These are phyloP conservation scores for Collariella sp. DNA, from an alignment of 495 filamentous ascomycete genomes.

Conservation along the genomic window DNA sequence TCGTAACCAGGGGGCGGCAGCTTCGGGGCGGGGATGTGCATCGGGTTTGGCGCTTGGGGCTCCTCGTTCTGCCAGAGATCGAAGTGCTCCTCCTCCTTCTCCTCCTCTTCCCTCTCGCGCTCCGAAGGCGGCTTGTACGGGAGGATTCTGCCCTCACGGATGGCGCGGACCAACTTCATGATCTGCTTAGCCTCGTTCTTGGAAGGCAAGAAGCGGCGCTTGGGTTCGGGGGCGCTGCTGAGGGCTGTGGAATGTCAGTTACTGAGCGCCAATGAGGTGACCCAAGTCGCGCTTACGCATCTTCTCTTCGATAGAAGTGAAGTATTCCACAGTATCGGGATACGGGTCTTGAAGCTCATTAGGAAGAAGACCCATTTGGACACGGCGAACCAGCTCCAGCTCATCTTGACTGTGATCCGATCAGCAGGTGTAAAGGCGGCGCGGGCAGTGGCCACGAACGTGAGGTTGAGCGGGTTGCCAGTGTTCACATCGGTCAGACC, in stretches of 20 bases:
- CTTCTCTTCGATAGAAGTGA: conserved; percentile 77
- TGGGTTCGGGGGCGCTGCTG: conserved; percentile 89
- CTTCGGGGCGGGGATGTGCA: conserved; percentile 96
- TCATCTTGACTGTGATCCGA: conserved; percentile 57
- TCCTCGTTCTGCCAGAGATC: conserved; percentile 93
- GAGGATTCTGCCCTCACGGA: conserved; percentile 85
- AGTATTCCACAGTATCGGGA: conserved; percentile 85
- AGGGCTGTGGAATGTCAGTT: conserved; percentile 40
- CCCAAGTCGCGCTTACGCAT: conserved; percentile 51
- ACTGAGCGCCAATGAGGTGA: not conserved
- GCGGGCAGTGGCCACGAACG: not conserved
- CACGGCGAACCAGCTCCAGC: conserved; percentile 75
- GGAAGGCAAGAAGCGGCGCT: conserved; percentile 92
- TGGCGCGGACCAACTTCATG: conserved; percentile 97
- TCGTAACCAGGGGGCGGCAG: conserved; percentile 90
- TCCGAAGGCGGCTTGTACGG: conserved; percentile 80
- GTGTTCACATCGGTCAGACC: conserved; percentile 88
- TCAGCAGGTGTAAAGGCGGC: not conserved
- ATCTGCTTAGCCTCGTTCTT: conserved; percentile 95
- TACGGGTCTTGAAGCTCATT: conserved; percentile 88
- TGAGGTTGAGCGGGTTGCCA: conserved; percentile 78
- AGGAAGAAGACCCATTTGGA: conserved; percentile 84
- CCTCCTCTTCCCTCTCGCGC: conserved; percentile 58
- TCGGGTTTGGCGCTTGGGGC: conserved; percentile 71
- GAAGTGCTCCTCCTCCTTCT: conserved; percentile 60